Conservation (phyloP, 805 yeast genomes). For the Pichia nakasei region DNA sequence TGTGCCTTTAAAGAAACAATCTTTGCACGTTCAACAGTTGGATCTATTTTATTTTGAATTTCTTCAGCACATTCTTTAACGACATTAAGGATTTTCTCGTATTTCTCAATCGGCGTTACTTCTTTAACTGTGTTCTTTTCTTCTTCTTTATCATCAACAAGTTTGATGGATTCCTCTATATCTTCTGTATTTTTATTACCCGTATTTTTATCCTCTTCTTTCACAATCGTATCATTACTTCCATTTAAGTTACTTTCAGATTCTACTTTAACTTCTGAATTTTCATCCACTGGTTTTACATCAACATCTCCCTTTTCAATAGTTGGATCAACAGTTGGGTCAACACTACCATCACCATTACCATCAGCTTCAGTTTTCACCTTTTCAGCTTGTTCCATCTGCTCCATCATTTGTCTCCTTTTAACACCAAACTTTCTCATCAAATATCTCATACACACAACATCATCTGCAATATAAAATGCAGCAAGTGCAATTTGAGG, state of each 20-base stretch:
- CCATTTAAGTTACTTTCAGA: neutral
- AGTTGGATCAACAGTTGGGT: neutral
- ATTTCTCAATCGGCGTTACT: conserved; percentile 22
- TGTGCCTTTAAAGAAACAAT: conserved; percentile 55
- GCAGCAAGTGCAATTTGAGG: conserved; percentile 94
- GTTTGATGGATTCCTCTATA: neutral
- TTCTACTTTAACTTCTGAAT: neutral
- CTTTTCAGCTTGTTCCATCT: conserved; percentile 2
- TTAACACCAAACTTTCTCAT: conserved; percentile 45
- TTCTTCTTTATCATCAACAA: neutral
- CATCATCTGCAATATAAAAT: conserved; percentile 56
- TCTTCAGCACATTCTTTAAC: conserved; percentile 41
- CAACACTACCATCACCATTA: conserved; percentile 8
- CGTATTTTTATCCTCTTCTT: neutral
- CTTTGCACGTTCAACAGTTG: conserved; percentile 54
- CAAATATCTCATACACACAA: conserved; percentile 57
- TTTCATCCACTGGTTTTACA: neutral
- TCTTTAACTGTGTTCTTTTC: neutral
- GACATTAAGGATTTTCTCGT: conserved; percentile 35
- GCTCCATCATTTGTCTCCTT: conserved; percentile 17
- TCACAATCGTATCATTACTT: neutral
- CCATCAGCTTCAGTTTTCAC: conserved; percentile 9
- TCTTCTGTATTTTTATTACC: conserved; percentile 9
- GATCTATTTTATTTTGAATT: conserved; percentile 34
- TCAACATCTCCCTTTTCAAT: neutral